These are phyloP conservation scores for Nakazawaea pomicola DNA, from an alignment of 805 yeast genomes.

Conservation along the genomic window DNA sequence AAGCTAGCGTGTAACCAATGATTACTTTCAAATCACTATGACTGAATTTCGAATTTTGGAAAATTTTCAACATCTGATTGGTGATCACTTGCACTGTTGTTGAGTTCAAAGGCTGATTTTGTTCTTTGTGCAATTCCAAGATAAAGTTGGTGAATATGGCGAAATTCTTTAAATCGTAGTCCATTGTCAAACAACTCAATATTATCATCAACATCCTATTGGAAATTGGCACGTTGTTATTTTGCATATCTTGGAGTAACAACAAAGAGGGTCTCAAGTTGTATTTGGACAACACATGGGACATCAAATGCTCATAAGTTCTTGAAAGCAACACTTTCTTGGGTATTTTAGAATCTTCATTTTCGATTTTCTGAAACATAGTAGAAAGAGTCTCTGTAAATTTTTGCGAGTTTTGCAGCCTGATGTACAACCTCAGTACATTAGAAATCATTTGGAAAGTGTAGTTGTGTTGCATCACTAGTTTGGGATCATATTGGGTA, in stretches of 20 bases:
- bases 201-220: conserved; percentile 9
- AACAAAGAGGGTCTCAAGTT: conserved; percentile 6
- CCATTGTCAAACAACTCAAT: conserved; percentile 1
- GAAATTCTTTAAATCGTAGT: conserved; percentile 8
- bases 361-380: conserved; percentile 9
- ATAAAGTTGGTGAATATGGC: conserved; percentile 6
- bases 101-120: not conserved
- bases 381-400: conserved; percentile 4
- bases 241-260: conserved; percentile 11
- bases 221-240: conserved; percentile 7
- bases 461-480: conserved; percentile 8
- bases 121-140: not conserved
- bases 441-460: conserved; percentile 4
- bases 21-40: conserved; percentile 8
- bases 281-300: conserved; percentile 2
- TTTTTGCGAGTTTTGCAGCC: conserved; percentile 1
- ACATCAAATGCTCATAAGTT: conserved; percentile 10
- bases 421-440: conserved; percentile 3
- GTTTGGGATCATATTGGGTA: conserved; percentile 2
- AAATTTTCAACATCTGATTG: conserved; percentile 4
- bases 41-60: conserved; percentile 4
- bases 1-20: conserved; percentile 4
- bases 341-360: not conserved
- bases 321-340: conserved; percentile 1
- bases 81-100: conserved; percentile 6